Percentiles rank a stretch among this genome's conserved stretches.
Conservation (phyloP, 2,329 filamentous ascomycete species). For the Aspergillus udagawae region DNA sequence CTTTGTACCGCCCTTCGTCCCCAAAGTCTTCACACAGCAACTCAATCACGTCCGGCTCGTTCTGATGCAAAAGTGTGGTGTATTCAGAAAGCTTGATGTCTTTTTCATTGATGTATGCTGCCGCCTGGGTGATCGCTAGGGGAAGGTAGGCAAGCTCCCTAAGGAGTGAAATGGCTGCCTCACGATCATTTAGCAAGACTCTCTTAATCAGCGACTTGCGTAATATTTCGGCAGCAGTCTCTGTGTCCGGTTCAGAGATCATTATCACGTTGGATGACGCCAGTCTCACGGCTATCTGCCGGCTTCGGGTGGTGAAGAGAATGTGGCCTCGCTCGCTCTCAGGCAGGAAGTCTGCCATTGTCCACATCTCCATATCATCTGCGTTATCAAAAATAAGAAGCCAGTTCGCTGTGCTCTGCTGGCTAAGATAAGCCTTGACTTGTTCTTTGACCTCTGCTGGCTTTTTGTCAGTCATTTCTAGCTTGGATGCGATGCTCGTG, state of each 20-base stretch:
- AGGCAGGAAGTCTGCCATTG: conserved; percentile 10
- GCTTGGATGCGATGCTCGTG: conserved; percentile 4
- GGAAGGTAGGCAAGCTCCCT: conserved; percentile 18
- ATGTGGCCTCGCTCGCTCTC: conserved; percentile 18
- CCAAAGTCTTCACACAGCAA: conserved; percentile 20
- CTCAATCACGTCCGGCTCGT: conserved; percentile 2
- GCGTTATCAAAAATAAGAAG: conserved; percentile 23
- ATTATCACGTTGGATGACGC: conserved; percentile 11
- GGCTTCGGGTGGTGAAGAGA: conserved; percentile 25
- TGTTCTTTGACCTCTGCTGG: conserved; percentile 2
- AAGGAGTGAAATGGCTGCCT: conserved; percentile 5
- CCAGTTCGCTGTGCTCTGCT: conserved; percentile 11
- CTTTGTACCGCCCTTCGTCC: conserved; percentile 26
- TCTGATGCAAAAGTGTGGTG: conserved; percentile 20
- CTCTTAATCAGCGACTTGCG: not conserved
- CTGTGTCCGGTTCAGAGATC: conserved; percentile 11
- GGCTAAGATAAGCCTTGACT: conserved; percentile 10
- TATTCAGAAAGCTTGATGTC: conserved; percentile 5
- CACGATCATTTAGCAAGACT: conserved; percentile 7
- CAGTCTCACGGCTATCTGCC: conserved; percentile 14
- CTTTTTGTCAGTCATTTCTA: conserved; percentile 3
- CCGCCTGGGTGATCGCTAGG: conserved; percentile 22
- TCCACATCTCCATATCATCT: conserved; percentile 19
- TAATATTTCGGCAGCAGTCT: conserved; percentile 5
- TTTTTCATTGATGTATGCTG: conserved; percentile 16